Conservation (phyloP, 306 rosid genomes). For the Begonia peltatifolia region DNA sequence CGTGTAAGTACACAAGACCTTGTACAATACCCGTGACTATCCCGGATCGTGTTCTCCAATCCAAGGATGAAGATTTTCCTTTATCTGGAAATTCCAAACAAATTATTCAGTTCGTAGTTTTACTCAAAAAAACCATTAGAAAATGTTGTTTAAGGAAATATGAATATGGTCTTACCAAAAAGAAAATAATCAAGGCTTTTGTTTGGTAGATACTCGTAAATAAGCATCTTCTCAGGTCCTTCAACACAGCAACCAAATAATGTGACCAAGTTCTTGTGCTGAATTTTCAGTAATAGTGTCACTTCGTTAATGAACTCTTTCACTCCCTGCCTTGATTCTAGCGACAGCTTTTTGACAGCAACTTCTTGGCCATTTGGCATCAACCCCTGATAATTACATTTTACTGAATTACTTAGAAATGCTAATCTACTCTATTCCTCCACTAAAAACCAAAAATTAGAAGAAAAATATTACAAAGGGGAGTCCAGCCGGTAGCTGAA, state of each 20-base stretch:
- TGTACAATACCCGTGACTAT: constrained; percentile 52
- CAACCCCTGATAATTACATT: constrained; percentile 38
- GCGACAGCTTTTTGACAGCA: constrained; percentile 76
- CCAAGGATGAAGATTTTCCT: constrained; percentile 37
- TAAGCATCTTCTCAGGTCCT: constrained; percentile 95
- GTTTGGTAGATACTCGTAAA: constrained; percentile 76
- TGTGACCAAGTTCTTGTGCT: constrained; percentile 71
- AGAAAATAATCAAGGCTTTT: constrained; percentile 75
- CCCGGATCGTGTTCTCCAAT: constrained; percentile 52
- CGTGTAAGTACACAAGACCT: constrained; percentile 80
- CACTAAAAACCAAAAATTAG: too few relatives aligned
- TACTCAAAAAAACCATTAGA: too few relatives aligned
- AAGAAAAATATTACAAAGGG: too few relatives aligned
- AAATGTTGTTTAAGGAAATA: neutral
- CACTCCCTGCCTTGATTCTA: constrained; percentile 67
- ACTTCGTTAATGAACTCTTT: constrained; percentile 80
- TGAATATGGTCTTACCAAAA: constrained; percentile 29
- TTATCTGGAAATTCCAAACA: constrained; percentile 33
- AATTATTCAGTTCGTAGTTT: neutral
- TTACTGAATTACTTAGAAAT: too few relatives aligned
- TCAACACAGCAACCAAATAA: constrained; percentile 74
- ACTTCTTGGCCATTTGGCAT: constrained; percentile 80
- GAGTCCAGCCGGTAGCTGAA: too few relatives aligned
- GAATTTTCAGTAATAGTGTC: constrained; percentile 50
- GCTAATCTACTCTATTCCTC: too few relatives aligned